Conservation (phyloP, 2,329 filamentous ascomycete species). For the Pestalotiopsis sp. region DNA sequence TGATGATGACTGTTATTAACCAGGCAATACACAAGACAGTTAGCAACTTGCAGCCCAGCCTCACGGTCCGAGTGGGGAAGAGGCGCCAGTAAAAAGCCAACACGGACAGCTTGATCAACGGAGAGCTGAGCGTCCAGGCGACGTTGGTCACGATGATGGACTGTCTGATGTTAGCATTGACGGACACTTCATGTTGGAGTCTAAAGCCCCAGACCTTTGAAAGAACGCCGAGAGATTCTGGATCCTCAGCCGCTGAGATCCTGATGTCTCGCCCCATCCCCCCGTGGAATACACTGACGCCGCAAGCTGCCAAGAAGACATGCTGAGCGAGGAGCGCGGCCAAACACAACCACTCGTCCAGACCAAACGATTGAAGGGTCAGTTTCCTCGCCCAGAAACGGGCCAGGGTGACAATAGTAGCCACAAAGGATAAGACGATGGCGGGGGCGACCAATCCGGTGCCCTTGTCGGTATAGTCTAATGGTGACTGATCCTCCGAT, state of each 20-base stretch:
- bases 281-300: neutral
- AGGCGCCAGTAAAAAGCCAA: neutral
- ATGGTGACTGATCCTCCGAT: slow-evolving; percentile 9
- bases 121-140: neutral
- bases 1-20: slow-evolving; percentile 12
- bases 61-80: neutral
- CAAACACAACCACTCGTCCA: neutral
- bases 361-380: neutral
- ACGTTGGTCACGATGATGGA: neutral
- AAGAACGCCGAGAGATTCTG: neutral
- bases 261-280: neutral
- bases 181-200: neutral
- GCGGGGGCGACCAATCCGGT: slow-evolving; percentile 3
- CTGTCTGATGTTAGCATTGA: neutral
- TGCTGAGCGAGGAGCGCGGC: neutral
- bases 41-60: neutral
- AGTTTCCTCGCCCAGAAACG: neutral
- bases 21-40: slow-evolving; percentile 11
- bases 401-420: neutral
- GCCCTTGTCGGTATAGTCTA: slow-evolving; percentile 10
- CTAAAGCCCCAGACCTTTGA: neutral
- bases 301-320: neutral
- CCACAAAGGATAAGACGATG: neutral
- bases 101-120: neutral
- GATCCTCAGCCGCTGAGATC: neutral